Percentiles rank a stretch among this genome's conserved stretches.
These are phyloP conservation scores for Calonectria crousiana DNA, from an alignment of 2,329 filamentous ascomycete genomes.

Conservation along the genomic window DNA sequence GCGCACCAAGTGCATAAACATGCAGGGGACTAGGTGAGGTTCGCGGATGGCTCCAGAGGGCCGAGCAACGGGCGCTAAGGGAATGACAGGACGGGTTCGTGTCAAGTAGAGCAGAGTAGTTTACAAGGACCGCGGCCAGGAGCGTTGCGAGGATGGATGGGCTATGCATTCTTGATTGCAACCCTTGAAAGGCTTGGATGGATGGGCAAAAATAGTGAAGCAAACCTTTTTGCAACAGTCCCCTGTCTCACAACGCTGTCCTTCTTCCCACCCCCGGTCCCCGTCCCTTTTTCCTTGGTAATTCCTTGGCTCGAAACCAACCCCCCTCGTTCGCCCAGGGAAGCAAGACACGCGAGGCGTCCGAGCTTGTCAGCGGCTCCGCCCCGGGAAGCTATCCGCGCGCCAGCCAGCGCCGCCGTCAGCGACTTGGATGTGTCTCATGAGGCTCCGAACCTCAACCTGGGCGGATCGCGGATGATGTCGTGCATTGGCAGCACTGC, in stretches of 20 bases:
- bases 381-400: conserved; percentile 15
- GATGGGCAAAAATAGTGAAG: neutral
- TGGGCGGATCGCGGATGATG: conserved; percentile 41
- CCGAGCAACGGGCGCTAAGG: conserved; percentile 36
- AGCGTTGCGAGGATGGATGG: conserved; percentile 32
- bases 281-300: neutral
- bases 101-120: conserved; percentile 33
- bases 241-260: neutral
- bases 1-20: conserved; percentile 21
- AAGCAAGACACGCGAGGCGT: conserved; percentile 26
- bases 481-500: conserved; percentile 42
- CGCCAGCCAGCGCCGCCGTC: conserved; percentile 4
- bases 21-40: conserved; percentile 21
- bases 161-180: conserved; percentile 19
- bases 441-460: conserved; percentile 41
- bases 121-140: conserved; percentile 11
- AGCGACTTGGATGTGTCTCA: conserved; percentile 16
- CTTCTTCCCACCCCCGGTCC: neutral
- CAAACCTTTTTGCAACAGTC: conserved; percentile 10
- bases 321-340: conserved; percentile 18
- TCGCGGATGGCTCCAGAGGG: conserved; percentile 18
- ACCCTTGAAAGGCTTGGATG: neutral
- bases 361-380: conserved; percentile 21
- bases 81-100: conserved; percentile 40
- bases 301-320: conserved; percentile 2